Evolutionary conservation across 805 yeast genomes (phyloP), one percentile per base, ranked within the genome.

Genomic region (Starmerella potacharoeniae): DNA sequence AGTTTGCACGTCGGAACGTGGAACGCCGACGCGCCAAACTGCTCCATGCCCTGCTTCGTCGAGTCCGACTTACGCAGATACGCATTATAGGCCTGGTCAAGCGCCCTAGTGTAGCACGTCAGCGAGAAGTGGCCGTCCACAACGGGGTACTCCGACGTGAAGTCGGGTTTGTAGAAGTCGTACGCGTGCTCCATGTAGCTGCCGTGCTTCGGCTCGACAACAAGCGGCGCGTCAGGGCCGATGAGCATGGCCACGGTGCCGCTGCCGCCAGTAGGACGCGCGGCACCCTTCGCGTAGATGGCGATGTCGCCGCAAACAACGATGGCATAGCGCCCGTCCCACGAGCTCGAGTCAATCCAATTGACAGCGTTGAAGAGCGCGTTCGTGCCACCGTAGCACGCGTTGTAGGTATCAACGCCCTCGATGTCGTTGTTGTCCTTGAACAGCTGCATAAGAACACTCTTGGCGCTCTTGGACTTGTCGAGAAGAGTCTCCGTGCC

Each of bases 181-280:
- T 93, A 93, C 45, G 93, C 96, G 69, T 93, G 95, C 73, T 87
- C 91, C 95, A 93, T 86, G 78, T 76, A 86, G 28, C 95, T 79
- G 60, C 97, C 97, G 75, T 93, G 87, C 57, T 81, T 79, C 46
- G 84, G 74, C 65, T 93, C 97, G 65, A 93, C 83, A 42, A 87
- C 96, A 63, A 93, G 78, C 62, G 98, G 98, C 42, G 98, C 97
- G 69, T 93, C 95, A 52, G 97, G 96, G 51, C 98, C 98, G 66
- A 93, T 86, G 69, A 86, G 81, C 68, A 93, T 66, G 45, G 98
- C 98, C 58, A 91, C 95, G 49, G 95, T 78, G 69, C 98, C 98
- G 54, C 95, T 97, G 76, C 98, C 98, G 71, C 98, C 98, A 53
- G 98, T 93, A 68, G 98, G 98, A 78, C 98, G 84, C 55, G 98